These are phyloP conservation scores for Gossypium arboreum DNA, from an alignment of 345 rosid species.

Conservation along the genomic window DNA sequence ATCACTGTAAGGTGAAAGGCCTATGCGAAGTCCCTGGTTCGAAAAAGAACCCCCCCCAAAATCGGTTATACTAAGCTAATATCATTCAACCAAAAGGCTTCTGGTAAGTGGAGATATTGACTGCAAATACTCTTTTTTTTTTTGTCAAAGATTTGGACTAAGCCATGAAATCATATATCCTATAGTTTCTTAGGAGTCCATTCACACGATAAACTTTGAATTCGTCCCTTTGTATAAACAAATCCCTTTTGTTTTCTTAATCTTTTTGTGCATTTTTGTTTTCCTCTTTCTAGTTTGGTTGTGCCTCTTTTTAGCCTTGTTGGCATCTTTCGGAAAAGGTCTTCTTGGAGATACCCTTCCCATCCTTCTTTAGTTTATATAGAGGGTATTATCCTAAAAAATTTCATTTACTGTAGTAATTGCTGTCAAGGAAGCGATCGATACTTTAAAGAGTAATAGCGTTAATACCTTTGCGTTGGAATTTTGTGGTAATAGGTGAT, in stretches of 20 bases:
- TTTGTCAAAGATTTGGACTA: neutral
- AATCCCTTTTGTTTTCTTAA: neutral
- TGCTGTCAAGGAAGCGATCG: constrained; percentile 81
- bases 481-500: constrained; percentile 94
- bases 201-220: neutral
- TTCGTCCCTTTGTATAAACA: neutral
- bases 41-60: too few species aligned
- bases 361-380: neutral
- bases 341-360: neutral
- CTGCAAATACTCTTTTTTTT: neutral
- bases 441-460: constrained; percentile 53
- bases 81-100: constrained; percentile 80
- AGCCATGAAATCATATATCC: neutral
- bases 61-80: constrained; percentile 20
- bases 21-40: too few species aligned
- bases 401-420: constrained; percentile 33
- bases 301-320: neutral
- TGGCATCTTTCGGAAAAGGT: neutral
- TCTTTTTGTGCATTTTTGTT: neutral
- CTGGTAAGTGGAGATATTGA: constrained; percentile 41
- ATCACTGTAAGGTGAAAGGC: too few species aligned
- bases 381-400: constrained; percentile 4
- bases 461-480: constrained; percentile 80
- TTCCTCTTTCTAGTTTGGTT: neutral
- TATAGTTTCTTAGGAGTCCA: neutral